Evolutionary conservation across 192 early-diverging fungal species (phyloP).

Genomic region (Rhizoclosmatium sp.): DNA sequence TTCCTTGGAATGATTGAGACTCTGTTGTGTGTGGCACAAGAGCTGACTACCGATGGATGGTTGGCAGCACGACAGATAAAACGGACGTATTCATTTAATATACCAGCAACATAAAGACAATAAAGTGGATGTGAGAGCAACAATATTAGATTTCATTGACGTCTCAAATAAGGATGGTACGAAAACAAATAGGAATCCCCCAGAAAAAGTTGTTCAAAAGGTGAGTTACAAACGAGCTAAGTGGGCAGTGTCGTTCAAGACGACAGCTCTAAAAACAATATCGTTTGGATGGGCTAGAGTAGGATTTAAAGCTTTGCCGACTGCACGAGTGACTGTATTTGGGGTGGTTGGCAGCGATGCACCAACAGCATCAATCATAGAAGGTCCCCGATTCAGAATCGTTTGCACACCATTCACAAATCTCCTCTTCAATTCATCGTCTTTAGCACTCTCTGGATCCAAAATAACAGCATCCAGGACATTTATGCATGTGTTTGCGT

Average conservation of each 20-base stretch:
- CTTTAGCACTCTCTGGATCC: not conserved
- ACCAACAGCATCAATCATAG: not conserved
- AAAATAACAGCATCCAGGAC: constrained; percentile 56
- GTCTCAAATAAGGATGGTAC: too few species aligned
- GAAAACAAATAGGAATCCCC: too few species aligned
- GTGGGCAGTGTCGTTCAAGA: constrained; percentile 51
- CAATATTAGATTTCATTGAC: too few species aligned
- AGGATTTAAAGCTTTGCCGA: too few species aligned
- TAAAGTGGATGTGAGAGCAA: too few species aligned
- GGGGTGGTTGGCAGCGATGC: not conserved
- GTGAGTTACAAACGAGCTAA: constrained; percentile 28
- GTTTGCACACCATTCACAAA: constrained; percentile 8
- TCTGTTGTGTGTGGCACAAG: too few species aligned
- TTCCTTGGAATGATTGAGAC: too few species aligned
- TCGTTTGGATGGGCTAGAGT: constrained; percentile 42
- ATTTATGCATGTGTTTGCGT: constrained; percentile 63
- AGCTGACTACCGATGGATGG: too few species aligned
- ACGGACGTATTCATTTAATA: too few species aligned
- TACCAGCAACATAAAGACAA: too few species aligned
- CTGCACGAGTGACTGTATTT: constrained; percentile 1
- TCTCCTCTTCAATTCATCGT: not conserved
- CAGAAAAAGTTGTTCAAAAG: too few species aligned
- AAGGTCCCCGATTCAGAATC: not conserved
- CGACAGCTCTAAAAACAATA: constrained; percentile 48
- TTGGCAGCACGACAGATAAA: too few species aligned